phyloP scores from a whole-genome alignment of 2,329 filamentous ascomycete genomes.

The Zelopaecilomyces penicillatus region DNA sequence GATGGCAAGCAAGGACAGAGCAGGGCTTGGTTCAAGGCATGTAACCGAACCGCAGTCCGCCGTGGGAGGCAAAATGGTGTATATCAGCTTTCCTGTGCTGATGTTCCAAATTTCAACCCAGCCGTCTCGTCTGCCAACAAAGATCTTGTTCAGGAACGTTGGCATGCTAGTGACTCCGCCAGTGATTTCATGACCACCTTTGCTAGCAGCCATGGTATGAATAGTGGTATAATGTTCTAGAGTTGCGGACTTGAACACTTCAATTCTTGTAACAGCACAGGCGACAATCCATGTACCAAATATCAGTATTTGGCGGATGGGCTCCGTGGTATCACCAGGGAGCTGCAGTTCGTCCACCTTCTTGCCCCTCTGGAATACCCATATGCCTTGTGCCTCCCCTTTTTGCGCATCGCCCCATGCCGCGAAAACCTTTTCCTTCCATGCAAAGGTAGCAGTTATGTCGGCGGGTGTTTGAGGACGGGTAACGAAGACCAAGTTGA shows the following conservation, averaged over 20 bases:
- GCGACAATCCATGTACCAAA: conserved; percentile 90
- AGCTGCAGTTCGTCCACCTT: conserved; percentile 67
- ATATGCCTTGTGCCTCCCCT: conserved; percentile 58
- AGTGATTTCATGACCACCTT: conserved; percentile 60
- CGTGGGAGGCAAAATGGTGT: conserved; percentile 74
- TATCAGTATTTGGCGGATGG: conserved; percentile 67
- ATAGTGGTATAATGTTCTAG: conserved; percentile 89
- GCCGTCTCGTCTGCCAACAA: conserved; percentile 79
- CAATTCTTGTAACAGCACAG: conserved; percentile 64
- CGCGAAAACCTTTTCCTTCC: conserved; percentile 81
- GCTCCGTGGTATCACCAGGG: conserved; percentile 57
- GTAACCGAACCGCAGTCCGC: conserved; percentile 73
- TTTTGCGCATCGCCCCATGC: conserved; percentile 66
- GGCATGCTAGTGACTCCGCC: conserved; percentile 81
- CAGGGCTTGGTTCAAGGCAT: conserved; percentile 75
- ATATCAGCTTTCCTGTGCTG: conserved; percentile 82
- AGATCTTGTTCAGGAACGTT: conserved; percentile 92
- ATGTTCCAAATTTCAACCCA: conserved; percentile 97
- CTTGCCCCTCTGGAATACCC: conserved; percentile 88
- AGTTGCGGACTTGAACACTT: conserved; percentile 80
- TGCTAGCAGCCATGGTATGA: conserved; percentile 45
- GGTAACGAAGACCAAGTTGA: conserved; percentile 90
- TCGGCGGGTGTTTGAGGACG: conserved; percentile 76
- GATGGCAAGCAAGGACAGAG: conserved; percentile 77
- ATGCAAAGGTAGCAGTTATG: conserved; percentile 81